Evolutionary conservation across 2,329 filamentous ascomycete species (phyloP), one percentile per base, ranked within the genome.

Genomic region (Diaporthe helianthi): DNA sequence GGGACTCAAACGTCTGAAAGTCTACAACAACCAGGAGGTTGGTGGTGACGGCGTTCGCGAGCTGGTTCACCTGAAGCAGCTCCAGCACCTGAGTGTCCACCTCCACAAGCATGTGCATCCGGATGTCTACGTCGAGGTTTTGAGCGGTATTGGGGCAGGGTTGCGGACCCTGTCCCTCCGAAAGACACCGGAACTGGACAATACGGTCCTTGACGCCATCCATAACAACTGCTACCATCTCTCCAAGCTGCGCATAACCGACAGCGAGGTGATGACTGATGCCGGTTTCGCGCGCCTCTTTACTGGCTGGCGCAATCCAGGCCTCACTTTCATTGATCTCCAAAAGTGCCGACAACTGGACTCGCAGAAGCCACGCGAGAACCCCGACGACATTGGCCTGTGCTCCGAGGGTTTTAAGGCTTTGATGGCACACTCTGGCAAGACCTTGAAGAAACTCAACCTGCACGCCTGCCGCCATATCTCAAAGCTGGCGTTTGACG

Each of bases 391-490:
- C 29, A 81, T 95, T 53, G 95, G 94, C 1, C 84, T 98, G 38
- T 93, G 91, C 65, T 91, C 89, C 0, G 80, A 86, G 7, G 94
- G 92, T 0, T 95, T 98, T 81, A 83, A 86, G 72, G 92, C 93
- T 0, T 80, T 98, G 52, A 97, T 98, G 93, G 81, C 83, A 0
- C 95, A 98, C 77, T 97, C 94, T 0, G 92, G 93, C 4, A 76
- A 80, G 1, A 83, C 80, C 13, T 80, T 98, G 2, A 84, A 85
- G 70, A 82, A 86, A 49, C 83, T 98, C 41, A 92, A 97, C 76
- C 83, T 98, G n/a, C 88, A 93, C 17, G 92, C 91, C 0, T 97
- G 93, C 76, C 90, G 95, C 3, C 92, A 97, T 77, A 94, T 98
- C 72, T 86, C 88, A 1, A 84, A 86, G 41, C 81, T 86, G 19